Base-by-base conservation (phyloP, 2,329 filamentous ascomycete species). In the Chaetomiaceae sp. region DNA sequence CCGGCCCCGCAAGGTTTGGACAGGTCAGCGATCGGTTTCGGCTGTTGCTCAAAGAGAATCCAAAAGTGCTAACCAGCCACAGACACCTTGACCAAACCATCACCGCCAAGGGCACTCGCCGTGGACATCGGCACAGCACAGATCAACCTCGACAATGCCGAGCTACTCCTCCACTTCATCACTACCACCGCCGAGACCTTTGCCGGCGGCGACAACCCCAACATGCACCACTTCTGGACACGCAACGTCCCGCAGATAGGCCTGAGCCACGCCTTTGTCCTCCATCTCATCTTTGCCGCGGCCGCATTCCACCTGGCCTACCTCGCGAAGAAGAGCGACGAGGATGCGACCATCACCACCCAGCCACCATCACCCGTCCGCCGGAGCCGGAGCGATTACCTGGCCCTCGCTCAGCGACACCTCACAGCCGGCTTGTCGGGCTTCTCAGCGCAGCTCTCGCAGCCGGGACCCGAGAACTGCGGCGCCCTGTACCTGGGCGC, bases 131-230 rank as follows among this genome's bases (percentile, higher is more conserved):
- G 23, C 27, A 3, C 23, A n/a, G 23, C 31, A 47, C 42, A 5
- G 2, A 37, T 51, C 3, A 37, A 63, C 50, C 27, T 61, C 15
- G 59, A 59, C 22, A 56, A 65, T 50, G 51, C 65, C 33, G 63
- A 66, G 42, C 58, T 66, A 4, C 58, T 64, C 15, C 57, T 65
- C 47, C 55, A 64, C 45, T 65, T 61, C 48, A 56, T 63, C 46
- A 58, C 47, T 20, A 52, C 59, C 20, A 59, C 58, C 9, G 52
- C 59, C 8, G 34, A 55, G 3, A 59, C 58, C 2, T 34, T 63
- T 12, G 60, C 58, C 6, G 58, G 62, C 37, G 7, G 23, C 9
- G 40, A 54, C 2, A 38, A 46, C 20, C 23, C 34, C 1, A 39
- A 63, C 6, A 63, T 61, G 61, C 55, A 48, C 3, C 50, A 60